Conservation (phyloP, 192 early-diverging fungal genomes). For the Thoreauomyces humboldtii region DNA sequence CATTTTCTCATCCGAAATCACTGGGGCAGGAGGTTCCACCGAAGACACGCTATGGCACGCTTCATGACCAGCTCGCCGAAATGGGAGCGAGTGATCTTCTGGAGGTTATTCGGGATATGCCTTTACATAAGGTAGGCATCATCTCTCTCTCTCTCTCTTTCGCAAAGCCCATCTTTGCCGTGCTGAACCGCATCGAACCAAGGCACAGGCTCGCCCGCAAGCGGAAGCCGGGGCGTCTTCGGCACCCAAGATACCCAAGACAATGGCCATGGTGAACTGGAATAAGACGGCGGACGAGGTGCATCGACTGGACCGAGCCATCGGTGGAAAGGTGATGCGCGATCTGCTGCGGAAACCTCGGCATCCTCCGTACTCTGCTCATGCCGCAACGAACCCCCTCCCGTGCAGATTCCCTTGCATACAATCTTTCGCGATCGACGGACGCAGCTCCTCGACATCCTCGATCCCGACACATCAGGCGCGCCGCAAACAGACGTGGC, state of each 20-base stretch:
- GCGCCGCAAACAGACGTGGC: neutral
- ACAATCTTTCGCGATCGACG: constrained; percentile 43
- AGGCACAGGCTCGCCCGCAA: constrained; percentile 61
- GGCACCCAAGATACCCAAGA: constrained; percentile 67
- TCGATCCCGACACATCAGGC: neutral
- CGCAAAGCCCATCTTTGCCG: no score
- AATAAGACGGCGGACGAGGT: constrained; percentile 50
- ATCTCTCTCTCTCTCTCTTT: neutral
- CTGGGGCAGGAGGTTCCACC: constrained; percentile 26
- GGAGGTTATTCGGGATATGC: constrained; percentile 59
- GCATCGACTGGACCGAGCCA: constrained; percentile 66
- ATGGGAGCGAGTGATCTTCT: constrained; percentile 63
- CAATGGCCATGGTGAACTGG: constrained; percentile 61
- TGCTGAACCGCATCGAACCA: no score
- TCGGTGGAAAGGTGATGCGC: constrained; percentile 60
- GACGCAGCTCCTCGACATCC: constrained; percentile 46
- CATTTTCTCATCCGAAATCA: neutral
- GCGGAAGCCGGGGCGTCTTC: constrained; percentile 58
- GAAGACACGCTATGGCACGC: constrained; percentile 12
- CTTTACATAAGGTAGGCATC: constrained; percentile 48
- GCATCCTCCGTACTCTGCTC: neutral
- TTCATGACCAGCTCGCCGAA: constrained; percentile 46
- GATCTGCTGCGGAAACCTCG: neutral
- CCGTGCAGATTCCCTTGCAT: constrained; percentile 54
- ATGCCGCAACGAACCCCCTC: neutral